Base-by-base conservation (phyloP, 1,284 basidiomycete species). In the Trametes sp. region DNA sequence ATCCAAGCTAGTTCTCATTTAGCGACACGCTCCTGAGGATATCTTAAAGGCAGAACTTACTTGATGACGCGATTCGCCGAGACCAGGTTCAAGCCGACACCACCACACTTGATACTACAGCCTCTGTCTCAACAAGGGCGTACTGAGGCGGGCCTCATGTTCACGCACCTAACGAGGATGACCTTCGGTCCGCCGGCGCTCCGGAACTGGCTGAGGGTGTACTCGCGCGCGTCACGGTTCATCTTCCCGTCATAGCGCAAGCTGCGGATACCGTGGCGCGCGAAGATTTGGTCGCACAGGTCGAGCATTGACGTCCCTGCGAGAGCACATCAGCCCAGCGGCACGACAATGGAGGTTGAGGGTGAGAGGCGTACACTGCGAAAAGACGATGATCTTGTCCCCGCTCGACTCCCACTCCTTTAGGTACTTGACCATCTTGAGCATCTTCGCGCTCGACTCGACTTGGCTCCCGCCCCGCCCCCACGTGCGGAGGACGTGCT, bases 301-400 rank as follows among this genome's bases (percentile, higher is more conserved):
- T 89, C 85, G 29, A 90, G 80, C 85, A 89, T 88, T 1, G 86
- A 87, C 0, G 88, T 90, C 88, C 88, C 88, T 90, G 62, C 29
- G 60, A 19, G 64, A 26, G 60, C 53, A 23, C 24, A 26, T n/a
- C 35, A 35, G 26, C 4, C 19, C 23, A 44, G 13, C 33, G 19
- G 13, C 29, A 10, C 53, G 19, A 33, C 31, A 33, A 5, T 33
- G 28, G 23, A n/a, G 16, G 21, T 23, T n/a, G 10, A 23, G 44
- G 6, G 19, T 13, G 19, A 35, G 23, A 21, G 4, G 73, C 84
- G 57, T 62, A 88, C 88, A 90, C 72, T 90, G 88, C 9, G 87
- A 89, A 73, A 87, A 90, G 41, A 82, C 80, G 44, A 90, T 90
- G 2, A 84, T 85, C 79, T 90, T 90, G 72, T 90, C 88, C 0